These are phyloP conservation scores for Mrakia gelida DNA, from an alignment of 768 basidiomycete genomes.

Conservation along the genomic window DNA sequence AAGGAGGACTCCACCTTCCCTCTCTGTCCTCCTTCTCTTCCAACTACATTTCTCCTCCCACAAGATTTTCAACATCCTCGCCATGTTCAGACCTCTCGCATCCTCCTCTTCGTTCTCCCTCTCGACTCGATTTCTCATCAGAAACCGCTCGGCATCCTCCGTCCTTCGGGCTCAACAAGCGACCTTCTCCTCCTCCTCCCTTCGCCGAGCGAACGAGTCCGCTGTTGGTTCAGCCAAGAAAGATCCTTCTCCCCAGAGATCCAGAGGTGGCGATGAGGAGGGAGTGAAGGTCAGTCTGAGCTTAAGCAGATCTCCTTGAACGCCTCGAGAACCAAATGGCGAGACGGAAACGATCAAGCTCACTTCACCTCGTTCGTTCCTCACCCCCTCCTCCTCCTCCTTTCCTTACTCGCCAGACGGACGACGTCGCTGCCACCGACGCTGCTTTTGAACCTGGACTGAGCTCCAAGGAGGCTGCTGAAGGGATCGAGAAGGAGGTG, in stretches of 20 bases:
- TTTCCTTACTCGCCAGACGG: background rate
- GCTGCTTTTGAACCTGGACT: constrained; percentile 17
- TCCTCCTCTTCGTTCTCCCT: background rate
- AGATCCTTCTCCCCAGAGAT: constrained; percentile 14
- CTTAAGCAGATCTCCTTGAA: too few species aligned
- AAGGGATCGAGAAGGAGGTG: constrained; percentile 18
- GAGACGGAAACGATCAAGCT: background rate
- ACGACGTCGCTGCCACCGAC: constrained; percentile 10
- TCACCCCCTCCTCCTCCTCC: background rate
- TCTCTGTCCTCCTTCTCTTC: background rate
- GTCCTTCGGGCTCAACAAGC: background rate
- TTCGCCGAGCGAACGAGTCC: background rate
- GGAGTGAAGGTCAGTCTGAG: constrained; percentile 1
- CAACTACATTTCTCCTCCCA: background rate
- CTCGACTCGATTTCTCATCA: background rate
- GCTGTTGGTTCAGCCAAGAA: background rate
- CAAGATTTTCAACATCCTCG: background rate
- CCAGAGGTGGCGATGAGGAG: constrained; percentile 8
- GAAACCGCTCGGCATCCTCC: background rate
- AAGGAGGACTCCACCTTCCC: background rate
- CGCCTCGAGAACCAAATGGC: too few species aligned
- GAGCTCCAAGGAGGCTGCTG: background rate
- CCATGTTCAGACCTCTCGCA: background rate
- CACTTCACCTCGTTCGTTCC: background rate
- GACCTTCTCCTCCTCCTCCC: background rate